Conservation (phyloP, 2,329 filamentous ascomycete genomes). For the Epichloe aotearoae region DNA sequence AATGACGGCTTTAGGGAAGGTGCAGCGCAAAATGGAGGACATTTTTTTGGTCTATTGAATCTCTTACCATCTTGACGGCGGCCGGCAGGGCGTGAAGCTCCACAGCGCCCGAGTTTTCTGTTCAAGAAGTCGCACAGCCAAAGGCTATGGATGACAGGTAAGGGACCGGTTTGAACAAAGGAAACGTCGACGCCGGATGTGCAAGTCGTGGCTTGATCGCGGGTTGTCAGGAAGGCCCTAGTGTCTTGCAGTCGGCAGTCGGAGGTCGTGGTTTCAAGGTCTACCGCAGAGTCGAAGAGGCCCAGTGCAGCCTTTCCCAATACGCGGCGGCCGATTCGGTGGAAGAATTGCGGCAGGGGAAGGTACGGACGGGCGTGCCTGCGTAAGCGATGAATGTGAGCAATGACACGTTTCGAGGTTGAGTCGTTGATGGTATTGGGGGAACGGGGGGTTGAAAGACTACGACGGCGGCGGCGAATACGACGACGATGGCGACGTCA, state of each 20-base stretch:
- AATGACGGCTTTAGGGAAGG: not conserved
- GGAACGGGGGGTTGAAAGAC: not conserved
- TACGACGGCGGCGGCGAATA: not conserved
- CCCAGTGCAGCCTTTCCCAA: conserved; percentile 3
- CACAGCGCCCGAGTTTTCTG: conserved; percentile 1
- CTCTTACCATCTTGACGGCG: conserved; percentile 7
- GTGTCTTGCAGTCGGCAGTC: not conserved
- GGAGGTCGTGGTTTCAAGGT: not conserved
- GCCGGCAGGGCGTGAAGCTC: conserved; percentile 3
- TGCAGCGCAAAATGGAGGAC: not conserved
- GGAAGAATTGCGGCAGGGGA: conserved; percentile 2
- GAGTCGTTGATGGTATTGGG: not conserved
- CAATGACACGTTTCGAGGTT: not conserved
- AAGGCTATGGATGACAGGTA: conserved; percentile 1
- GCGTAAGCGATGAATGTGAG: conserved; percentile 1
- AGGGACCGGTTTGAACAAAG: not conserved
- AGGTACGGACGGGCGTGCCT: conserved; percentile 2
- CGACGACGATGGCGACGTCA: conserved; percentile 3
- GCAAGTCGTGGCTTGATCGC: not conserved
- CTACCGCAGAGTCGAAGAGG: not conserved
- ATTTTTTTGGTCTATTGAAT: not conserved
- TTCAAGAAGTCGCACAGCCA: conserved; percentile 4
- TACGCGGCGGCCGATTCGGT: conserved; percentile 2
- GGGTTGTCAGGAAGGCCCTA: not conserved
- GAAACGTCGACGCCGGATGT: conserved; percentile 1